Evolutionary conservation across 177 flowering plant genomes (phyloP).

Genomic region (Vitis hybrid): DNA sequence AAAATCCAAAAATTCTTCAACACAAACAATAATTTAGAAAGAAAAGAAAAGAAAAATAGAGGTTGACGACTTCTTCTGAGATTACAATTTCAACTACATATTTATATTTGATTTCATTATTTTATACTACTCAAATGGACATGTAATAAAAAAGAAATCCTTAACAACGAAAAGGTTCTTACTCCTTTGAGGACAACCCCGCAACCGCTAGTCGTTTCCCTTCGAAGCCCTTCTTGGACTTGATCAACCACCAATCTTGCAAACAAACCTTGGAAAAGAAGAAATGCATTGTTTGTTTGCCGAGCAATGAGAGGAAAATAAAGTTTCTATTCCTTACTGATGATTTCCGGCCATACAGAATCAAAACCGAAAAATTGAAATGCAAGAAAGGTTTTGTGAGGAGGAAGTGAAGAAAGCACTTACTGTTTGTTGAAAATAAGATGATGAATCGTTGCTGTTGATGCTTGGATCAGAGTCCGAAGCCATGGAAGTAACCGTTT

Average conservation of each 20-base stretch:
- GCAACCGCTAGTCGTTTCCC: slow-evolving; percentile 51
- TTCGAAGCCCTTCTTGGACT: slow-evolving; percentile 27
- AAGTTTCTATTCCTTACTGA: background rate
- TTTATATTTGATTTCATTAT: background rate
- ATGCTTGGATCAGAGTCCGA: background rate
- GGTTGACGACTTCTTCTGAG: too few relatives aligned
- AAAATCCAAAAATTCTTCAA: too few relatives aligned
- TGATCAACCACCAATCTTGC: slow-evolving; percentile 62
- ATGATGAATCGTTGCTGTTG: background rate
- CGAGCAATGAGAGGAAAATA: background rate
- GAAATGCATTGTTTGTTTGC: background rate
- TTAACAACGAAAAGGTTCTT: background rate
- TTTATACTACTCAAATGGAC: background rate
- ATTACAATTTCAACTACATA: too few relatives aligned
- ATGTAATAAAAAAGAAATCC: background rate
- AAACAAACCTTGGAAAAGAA: slow-evolving; percentile 41
- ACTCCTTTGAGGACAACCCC: slow-evolving; percentile 41
- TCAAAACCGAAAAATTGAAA: too few relatives aligned
- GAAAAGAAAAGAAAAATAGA: background rate
- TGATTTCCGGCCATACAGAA: too few relatives aligned
- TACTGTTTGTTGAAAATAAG: slow-evolving; percentile 15
- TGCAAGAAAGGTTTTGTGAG: background rate
- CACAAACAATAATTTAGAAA: too few relatives aligned
- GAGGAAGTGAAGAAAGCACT: background rate
- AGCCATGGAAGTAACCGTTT: too few relatives aligned